phyloP scores from a whole-genome alignment of 2,329 filamentous ascomycete genomes.

The Colletotrichum euphorbiae region DNA sequence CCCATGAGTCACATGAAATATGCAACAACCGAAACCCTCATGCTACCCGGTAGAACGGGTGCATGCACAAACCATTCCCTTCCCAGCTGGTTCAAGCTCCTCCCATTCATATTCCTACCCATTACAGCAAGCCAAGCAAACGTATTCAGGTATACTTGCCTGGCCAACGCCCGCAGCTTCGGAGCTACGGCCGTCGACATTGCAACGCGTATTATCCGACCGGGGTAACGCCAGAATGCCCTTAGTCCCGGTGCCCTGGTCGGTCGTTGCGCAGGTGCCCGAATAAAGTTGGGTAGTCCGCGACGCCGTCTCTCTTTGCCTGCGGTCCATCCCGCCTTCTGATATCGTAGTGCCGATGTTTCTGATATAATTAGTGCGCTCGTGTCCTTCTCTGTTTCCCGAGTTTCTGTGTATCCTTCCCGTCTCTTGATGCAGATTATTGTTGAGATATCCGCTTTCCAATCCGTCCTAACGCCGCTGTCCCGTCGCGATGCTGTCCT shows the following conservation, averaged over 20 bases:
- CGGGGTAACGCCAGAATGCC: background rate
- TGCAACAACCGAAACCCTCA: conserved; percentile 10
- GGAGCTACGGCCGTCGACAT: background rate
- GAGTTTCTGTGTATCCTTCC: background rate
- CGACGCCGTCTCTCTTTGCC: conserved; percentile 1
- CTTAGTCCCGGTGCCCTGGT: conserved; percentile 2
- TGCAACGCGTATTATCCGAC: background rate
- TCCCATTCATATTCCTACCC: background rate
- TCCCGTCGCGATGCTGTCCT: background rate
- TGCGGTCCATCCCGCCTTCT: conserved; percentile 28
- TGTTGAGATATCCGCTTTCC: background rate
- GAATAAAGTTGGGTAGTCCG: conserved; percentile 23
- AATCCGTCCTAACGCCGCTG: background rate
- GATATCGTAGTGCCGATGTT: background rate
- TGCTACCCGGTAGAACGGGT: conserved; percentile 9
- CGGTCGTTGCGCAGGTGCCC: conserved; percentile 9
- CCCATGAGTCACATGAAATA: background rate
- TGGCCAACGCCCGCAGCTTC: background rate
- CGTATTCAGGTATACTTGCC: background rate
- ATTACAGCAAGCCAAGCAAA: background rate
- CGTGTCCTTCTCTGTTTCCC: background rate
- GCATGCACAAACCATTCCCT: background rate
- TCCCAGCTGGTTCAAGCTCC: background rate
- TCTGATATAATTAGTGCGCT: background rate
- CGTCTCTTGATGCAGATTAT: background rate